A percentile compares a stretch with the other conserved stretches of the same genome.
phyloP scores from a whole-genome alignment of 495 filamentous ascomycete genomes.

The Penicillium dipodomyicola region DNA sequence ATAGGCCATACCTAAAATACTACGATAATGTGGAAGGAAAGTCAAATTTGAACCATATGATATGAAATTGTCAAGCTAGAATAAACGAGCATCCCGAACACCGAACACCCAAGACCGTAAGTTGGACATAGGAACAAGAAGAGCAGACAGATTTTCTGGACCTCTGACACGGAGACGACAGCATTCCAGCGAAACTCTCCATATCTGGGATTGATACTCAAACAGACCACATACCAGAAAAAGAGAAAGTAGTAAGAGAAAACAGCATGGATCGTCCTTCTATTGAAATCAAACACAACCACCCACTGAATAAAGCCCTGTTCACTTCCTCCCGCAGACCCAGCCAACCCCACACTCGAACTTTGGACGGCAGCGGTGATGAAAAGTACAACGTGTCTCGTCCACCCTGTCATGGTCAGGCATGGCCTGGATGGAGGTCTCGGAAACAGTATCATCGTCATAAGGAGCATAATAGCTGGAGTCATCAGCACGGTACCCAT shows the following conservation, averaged over 20 bases:
- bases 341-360: slow-evolving; percentile 5
- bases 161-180: neutral
- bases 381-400: neutral
- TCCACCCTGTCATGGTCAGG: neutral
- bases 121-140: neutral
- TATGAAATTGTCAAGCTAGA: neutral
- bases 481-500: neutral
- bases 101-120: neutral
- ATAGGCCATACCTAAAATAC: neutral
- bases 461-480: neutral
- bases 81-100: neutral
- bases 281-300: neutral
- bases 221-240: neutral
- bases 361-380: slow-evolving; percentile 9
- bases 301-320: neutral
- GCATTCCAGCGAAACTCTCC: neutral
- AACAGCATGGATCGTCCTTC: neutral
- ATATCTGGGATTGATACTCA: neutral
- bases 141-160: neutral
- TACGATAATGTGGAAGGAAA: neutral
- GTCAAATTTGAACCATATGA: neutral
- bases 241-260: neutral
- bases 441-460: slow-evolving; percentile 4
- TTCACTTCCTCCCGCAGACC: slow-evolving; percentile 7
- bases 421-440: neutral